Conservation (phyloP, 2,329 filamentous ascomycete species). For the Monilinia aucupariae region DNA sequence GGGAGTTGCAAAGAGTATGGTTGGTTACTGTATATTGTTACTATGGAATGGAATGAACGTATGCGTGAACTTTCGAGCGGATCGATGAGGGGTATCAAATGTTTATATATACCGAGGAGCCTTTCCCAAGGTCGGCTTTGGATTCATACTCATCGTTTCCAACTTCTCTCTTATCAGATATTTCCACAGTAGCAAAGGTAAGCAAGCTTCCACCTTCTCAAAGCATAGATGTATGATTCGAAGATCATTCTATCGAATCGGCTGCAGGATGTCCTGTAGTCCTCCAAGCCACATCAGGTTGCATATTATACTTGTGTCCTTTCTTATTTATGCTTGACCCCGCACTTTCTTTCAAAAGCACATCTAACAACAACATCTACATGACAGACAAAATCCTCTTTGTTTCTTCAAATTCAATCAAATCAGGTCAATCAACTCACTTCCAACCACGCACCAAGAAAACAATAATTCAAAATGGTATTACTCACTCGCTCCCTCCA, state of each 20-base stretch:
- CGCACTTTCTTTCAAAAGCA: constrained; percentile 1
- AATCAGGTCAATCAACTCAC: constrained; percentile 1
- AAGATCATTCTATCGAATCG: neutral
- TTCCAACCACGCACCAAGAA: neutral
- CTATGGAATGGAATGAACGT: neutral
- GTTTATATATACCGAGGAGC: constrained; percentile 1
- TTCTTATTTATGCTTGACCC: neutral
- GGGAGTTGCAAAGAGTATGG: neutral
- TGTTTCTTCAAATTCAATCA: too few species aligned
- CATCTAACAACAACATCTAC: neutral
- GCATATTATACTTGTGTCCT: neutral
- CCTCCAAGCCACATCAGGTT: neutral
- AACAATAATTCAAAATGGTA: constrained; percentile 44
- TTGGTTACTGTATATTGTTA: too few species aligned
- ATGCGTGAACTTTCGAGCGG: neutral
- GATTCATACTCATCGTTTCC: neutral
- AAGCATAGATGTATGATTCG: neutral
- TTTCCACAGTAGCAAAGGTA: neutral
- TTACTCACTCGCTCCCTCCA: constrained; percentile 33
- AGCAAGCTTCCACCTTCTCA: neutral
- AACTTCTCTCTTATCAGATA: neutral
- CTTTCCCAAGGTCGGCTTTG: neutral
- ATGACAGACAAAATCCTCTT: constrained; percentile 2
- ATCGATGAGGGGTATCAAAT: neutral
- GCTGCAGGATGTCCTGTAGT: neutral